These are phyloP conservation scores for Mucuna pruriens DNA, from an alignment of 306 rosid genomes.

Conservation along the genomic window DNA sequence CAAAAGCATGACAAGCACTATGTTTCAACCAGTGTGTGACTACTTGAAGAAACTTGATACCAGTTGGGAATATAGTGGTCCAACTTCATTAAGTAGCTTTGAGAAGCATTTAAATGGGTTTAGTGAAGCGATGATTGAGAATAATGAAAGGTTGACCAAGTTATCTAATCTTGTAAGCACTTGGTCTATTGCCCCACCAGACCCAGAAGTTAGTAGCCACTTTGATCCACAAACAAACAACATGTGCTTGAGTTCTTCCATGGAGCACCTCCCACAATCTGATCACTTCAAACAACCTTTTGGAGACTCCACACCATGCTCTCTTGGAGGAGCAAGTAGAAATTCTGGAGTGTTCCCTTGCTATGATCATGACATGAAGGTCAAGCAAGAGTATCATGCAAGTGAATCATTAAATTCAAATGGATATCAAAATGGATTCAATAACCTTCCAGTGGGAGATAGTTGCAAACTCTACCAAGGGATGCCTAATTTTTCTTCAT, in stretches of 20 bases:
- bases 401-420: conserved; percentile 37
- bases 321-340: conserved; percentile 27
- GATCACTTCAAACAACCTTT: conserved; percentile 47
- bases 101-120: conserved; percentile 62
- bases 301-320: conserved; percentile 37
- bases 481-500: conserved; percentile 52
- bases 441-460: conserved; percentile 38
- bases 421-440: conserved; percentile 58
- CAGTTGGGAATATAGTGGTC: conserved; percentile 61
- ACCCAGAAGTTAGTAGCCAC: conserved; percentile 52
- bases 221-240: conserved; percentile 55
- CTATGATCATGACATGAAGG: conserved; percentile 46
- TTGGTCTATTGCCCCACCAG: conserved; percentile 92
- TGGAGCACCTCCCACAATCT: conserved; percentile 48
- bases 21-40: conserved; percentile 77
- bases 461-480: conserved; percentile 48
- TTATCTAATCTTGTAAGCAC: conserved; percentile 75
- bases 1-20: conserved; percentile 51
- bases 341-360: conserved; percentile 35
- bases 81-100: conserved; percentile 55
- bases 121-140: conserved; percentile 48
- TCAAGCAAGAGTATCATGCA: conserved; percentile 47
- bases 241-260: conserved; percentile 44
- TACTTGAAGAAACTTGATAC: conserved; percentile 82
- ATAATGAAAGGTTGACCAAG: conserved; percentile 65